Evolutionary conservation across 164 flowering plant species (phyloP), one percentile per base, ranked within the genome.

Genomic region (Umbellularia californica): DNA sequence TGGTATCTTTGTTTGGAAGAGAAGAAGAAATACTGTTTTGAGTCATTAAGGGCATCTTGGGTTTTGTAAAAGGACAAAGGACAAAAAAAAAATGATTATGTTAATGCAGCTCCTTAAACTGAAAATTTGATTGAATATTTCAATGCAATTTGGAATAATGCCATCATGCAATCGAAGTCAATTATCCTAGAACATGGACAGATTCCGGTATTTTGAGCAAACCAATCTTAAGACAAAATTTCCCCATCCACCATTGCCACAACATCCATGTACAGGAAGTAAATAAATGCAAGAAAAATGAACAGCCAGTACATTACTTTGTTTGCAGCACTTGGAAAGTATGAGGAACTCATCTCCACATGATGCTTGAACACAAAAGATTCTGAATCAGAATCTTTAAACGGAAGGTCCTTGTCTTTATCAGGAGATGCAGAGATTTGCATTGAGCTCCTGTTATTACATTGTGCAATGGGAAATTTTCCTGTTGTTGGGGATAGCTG

Each of bases 401-500:
- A 78, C n/a, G 41, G 58, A 76, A 73, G 74, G 71, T 86, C 90
- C 74, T 86, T 84, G 71, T 67, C 78, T 78, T 75, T 83, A 77
- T 83, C 87, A 71, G 81, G 13, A 65, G 77, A 72, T 27, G 74
- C 87, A 58, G 80, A 60, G 27, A 69, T 58, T 63, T 70, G 51
- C 50, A 74, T 65, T 11, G 83, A 80, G 82, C 84, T 84, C 70
- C 51, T 76, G 71, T 78, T 76, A 65, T 69, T 69, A 77, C 76
- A 74, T 41, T 82, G 76, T 22, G 83, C 47, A 73, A 85, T 81
- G 6, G 86, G 75, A 72, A 90, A 84, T 64, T 88, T 88, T 66
- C 97, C 98, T 19, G 98, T 94, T 63, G 97, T 94, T 70, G 98
- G 97, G 72, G 98, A 94, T 69, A 90, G 94, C 74, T 87, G 97